Conservation (phyloP, 805 yeast species). For the Sugiyamaella lignohabitans region DNA sequence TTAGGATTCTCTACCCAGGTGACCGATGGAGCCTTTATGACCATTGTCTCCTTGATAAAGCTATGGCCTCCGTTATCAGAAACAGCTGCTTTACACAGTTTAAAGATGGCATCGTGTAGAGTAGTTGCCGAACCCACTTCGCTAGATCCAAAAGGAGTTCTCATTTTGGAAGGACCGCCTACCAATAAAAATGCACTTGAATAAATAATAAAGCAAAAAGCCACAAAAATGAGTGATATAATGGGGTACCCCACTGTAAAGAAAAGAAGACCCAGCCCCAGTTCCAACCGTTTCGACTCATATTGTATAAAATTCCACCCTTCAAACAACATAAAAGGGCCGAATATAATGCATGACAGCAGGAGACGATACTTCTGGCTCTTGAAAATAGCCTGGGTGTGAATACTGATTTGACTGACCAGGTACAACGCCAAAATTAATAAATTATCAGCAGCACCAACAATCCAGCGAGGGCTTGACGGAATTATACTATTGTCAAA, state of each 20-base stretch:
- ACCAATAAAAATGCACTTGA: background rate
- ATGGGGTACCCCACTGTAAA: background rate
- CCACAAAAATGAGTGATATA: background rate
- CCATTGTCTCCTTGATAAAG: background rate
- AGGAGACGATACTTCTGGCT: background rate
- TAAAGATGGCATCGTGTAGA: background rate
- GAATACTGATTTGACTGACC: background rate
- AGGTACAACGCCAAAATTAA: background rate
- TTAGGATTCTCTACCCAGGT: background rate
- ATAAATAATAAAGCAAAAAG: background rate
- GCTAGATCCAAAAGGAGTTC: background rate
- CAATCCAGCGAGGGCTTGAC: background rate
- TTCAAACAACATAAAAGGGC: background rate
- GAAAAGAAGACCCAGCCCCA: background rate
- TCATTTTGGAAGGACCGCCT: background rate
- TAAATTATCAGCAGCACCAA: background rate
- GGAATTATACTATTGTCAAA: background rate
- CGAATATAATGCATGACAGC: background rate
- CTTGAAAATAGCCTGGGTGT: background rate
- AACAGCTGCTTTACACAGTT: background rate
- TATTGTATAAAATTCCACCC: background rate
- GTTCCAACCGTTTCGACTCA: background rate
- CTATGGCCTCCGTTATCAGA: background rate
- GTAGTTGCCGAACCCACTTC: background rate
- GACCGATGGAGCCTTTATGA: background rate